phyloP scores from a whole-genome alignment of 2,329 filamentous ascomycete genomes.

The Fusarium anguioides region DNA sequence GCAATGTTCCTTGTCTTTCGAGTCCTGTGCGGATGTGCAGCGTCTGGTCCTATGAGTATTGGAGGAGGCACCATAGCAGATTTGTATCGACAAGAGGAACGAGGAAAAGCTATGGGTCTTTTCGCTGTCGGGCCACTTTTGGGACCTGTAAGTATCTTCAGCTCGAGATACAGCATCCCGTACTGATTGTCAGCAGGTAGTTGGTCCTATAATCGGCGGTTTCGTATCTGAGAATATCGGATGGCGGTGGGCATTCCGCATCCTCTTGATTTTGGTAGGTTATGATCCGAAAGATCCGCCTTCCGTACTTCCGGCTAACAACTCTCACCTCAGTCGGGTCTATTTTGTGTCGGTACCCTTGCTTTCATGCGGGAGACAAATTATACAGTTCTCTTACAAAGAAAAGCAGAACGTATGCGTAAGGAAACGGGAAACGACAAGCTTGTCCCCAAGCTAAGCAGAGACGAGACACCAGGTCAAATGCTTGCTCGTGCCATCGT shows the following conservation, averaged over 20 bases:
- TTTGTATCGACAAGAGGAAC: conserved; percentile 33
- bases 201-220: conserved; percentile 53
- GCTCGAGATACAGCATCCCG: too few relatives aligned
- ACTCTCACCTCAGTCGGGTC: too few relatives aligned
- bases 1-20: conserved; percentile 36
- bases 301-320: too few relatives aligned
- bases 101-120: conserved; percentile 71
- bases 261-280: conserved; percentile 56
- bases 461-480: conserved; percentile 23
- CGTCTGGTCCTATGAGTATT: conserved; percentile 30
- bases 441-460: conserved; percentile 17
- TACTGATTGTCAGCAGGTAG: too few relatives aligned
- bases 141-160: conserved; percentile 60
- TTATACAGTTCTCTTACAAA: conserved; percentile 5
- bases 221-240: conserved; percentile 59
- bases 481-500: conserved; percentile 50
- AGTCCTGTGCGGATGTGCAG: conserved; percentile 30
- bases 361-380: conserved; percentile 48
- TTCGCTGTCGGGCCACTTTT: conserved; percentile 71
- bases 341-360: neutral
- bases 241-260: conserved; percentile 63
- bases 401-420: conserved; percentile 6
- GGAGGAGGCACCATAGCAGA: conserved; percentile 37
- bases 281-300: too few relatives aligned
- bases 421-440: conserved; percentile 31